Base-by-base conservation (phyloP, 768 basidiomycete genomes). In the Mycena amicta region DNA sequence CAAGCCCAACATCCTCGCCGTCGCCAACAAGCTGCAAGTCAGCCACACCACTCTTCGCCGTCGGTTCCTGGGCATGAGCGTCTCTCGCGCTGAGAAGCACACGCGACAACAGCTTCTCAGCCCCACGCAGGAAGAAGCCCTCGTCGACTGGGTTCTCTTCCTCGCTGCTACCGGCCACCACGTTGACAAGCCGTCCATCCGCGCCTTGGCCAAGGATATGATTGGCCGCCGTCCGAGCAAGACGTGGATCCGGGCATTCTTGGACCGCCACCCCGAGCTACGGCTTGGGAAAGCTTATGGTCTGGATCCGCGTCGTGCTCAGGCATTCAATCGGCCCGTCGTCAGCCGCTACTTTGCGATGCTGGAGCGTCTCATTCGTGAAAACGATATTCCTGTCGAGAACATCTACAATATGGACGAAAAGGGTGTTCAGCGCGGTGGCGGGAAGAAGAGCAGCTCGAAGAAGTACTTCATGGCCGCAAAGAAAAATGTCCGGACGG, bases 231-330 rank as follows among this genome's bases (percentile, higher is more conserved):
- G 25, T 27, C 31, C 27, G 39, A 16, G 6, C 13, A 59, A 59
- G 31, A 27, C 3, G 30, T 67, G 68, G 68, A 57, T 61, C 25
- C 8, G 23, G 6, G 6, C 26, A 5, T 74, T 74, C 55, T 53
- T 71, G 18, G 13, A 39, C 22, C 61, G 61, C 6, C 62, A 68
- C 27, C 62, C 66, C 3, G 56, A 67, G 11, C 39, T 73, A 33
- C 59, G 23, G 15, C 61, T 71, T 30, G 66, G 64, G 6, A 64
- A 56, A 33, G 68, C 72, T 23, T 63, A 66, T 15, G 70, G 68
- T 0, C 64, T 77, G 0, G 75, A 79, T 55, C 72, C 70, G 1
- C 72, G 74, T 52, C 56, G 69, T 27, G 33, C 68, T 3, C 55
- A 68, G 40, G 67, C 67, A 0, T 74, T 80, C 59, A 79, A 80